These are phyloP conservation scores for Lentinula aciculospora DNA, from an alignment of 768 basidiomycete genomes.

Conservation along the genomic window DNA sequence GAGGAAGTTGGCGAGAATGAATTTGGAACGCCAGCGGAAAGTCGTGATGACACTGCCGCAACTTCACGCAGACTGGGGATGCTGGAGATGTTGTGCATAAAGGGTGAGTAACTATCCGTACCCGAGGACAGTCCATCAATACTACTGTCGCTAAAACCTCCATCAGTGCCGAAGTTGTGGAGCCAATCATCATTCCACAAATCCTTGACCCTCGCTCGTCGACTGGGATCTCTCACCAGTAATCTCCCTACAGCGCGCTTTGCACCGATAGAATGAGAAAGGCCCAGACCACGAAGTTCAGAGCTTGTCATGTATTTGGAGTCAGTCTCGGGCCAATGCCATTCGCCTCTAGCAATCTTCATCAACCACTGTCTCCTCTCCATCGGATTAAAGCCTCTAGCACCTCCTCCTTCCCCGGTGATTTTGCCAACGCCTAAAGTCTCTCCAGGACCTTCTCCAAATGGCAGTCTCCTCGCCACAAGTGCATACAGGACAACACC, in stretches of 20 bases:
- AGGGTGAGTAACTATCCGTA: background rate
- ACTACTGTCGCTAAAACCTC: background rate
- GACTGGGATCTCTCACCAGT: conserved; percentile 64
- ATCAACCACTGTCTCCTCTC: conserved; percentile 59
- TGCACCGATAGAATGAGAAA: conserved; percentile 39
- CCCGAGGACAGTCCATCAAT: background rate
- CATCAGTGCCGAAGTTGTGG: background rate
- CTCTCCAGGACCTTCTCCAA: conserved; percentile 46
- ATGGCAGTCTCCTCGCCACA: conserved; percentile 65
- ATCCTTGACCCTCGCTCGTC: conserved; percentile 55
- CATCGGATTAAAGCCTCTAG: conserved; percentile 20
- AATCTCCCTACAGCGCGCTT: conserved; percentile 52
- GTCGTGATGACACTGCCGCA: background rate
- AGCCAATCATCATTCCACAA: conserved; percentile 55
- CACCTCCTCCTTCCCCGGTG: conserved; percentile 14
- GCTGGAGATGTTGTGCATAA: background rate
- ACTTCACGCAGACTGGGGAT: background rate
- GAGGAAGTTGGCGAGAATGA: background rate
- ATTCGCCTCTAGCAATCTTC: conserved; percentile 78
- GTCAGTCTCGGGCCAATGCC: conserved; percentile 52
- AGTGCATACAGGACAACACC: conserved; percentile 85
- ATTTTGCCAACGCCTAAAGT: conserved; percentile 16
- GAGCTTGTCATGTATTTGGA: conserved; percentile 13
- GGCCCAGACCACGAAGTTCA: conserved; percentile 28
- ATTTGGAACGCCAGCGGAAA: background rate